phyloP scores from a whole-genome alignment of 1,139 yeast species.

The Magnusiomyces sp. region DNA sequence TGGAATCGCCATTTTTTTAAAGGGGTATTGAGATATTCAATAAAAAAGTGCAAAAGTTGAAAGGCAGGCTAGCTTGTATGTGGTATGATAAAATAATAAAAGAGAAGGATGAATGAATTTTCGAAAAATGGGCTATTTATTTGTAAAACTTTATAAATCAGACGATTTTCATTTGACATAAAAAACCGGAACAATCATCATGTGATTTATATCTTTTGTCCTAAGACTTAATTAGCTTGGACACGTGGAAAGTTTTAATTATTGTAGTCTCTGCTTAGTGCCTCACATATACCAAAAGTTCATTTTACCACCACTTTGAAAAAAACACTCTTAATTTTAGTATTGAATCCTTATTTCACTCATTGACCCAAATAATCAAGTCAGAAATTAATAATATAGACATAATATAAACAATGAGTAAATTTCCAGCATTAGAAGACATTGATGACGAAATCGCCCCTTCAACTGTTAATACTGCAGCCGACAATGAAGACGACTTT shows the following conservation, averaged over 20 bases:
- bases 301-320: no score
- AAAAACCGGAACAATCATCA: no score
- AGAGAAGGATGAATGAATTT: not conserved
- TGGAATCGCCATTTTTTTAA: slow-evolving; percentile 15
- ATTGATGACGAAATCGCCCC: slow-evolving; percentile 27
- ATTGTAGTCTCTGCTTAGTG: no score
- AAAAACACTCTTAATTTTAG: no score
- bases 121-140: not conserved
- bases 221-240: no score
- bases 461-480: slow-evolving; percentile 3
- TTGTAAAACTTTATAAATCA: not conserved
- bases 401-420: slow-evolving; percentile 47
- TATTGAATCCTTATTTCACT: no score
- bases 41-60: not conserved
- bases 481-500: slow-evolving; percentile 27
- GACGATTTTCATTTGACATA: not conserved
- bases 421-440: slow-evolving; percentile 74
- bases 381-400: slow-evolving; percentile 10
- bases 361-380: no score
- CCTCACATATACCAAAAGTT: no score
- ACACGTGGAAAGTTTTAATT: no score
- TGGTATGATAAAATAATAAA: not conserved
- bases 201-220: no score
- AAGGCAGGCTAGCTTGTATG: not conserved
- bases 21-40: not conserved